These are phyloP conservation scores for Paragyromitra xinjiangensis DNA, from an alignment of 495 filamentous ascomycete species.

Conservation along the genomic window DNA sequence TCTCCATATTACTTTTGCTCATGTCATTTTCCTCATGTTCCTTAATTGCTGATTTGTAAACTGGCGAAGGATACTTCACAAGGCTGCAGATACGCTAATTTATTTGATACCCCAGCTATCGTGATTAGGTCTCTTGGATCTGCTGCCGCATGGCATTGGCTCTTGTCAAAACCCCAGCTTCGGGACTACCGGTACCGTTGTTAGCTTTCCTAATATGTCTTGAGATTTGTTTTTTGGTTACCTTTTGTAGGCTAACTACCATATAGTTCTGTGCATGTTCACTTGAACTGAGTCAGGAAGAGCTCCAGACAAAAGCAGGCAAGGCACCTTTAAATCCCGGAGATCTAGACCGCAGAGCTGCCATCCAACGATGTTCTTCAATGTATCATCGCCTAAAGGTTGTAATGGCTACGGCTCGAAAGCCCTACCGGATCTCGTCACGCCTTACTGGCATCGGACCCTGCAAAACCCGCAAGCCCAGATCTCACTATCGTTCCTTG, in stretches of 20 bases:
- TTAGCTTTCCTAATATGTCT: constrained; percentile 38
- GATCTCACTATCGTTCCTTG: constrained; percentile 35
- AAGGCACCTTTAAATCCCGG: constrained; percentile 33
- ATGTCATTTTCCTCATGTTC: constrained; percentile 20
- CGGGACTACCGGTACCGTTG: constrained; percentile 14
- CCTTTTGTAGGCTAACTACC: constrained; percentile 45
- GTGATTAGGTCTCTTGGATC: constrained; percentile 6
- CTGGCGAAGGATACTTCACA: constrained; percentile 4
- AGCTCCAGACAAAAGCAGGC: constrained; percentile 4
- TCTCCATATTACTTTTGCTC: constrained; percentile 31
- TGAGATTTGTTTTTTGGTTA: constrained; percentile 39
- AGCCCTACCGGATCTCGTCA: constrained; percentile 39
- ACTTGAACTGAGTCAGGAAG: constrained; percentile 39
- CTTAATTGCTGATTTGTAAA: constrained; percentile 43
- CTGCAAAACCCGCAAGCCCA: constrained; percentile 33
- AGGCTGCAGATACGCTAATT: constrained; percentile 7
- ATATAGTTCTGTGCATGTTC: constrained; percentile 38
- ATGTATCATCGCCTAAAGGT: constrained; percentile 12
- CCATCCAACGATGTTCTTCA: constrained; percentile 29
- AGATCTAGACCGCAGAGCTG: constrained; percentile 20
- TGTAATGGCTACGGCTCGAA: constrained; percentile 36
- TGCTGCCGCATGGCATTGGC: constrained; percentile 18
- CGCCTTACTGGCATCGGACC: constrained; percentile 34
- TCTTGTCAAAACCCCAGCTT: constrained; percentile 17
- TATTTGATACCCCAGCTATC: constrained; percentile 15